Base-by-base conservation (phyloP, 73 alveolate genomes). In the Vitrella brassicaformis region DNA sequence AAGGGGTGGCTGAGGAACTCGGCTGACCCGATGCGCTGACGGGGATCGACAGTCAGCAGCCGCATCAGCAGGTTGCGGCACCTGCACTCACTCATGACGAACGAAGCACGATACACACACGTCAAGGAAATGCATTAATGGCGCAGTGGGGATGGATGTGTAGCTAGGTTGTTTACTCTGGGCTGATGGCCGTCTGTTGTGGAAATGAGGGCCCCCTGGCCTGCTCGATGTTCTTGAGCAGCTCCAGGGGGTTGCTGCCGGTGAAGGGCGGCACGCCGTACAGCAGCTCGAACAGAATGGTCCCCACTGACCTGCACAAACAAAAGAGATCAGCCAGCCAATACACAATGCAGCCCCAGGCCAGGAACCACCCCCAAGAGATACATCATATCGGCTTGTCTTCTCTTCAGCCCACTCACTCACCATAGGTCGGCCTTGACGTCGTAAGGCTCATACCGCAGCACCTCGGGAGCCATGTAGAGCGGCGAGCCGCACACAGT, bases 401-500 rank as follows among this genome's bases (percentile, higher is more conserved):
- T 10, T 27, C 28, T 0, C 28, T 18, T 28, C 47, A 28, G 30
- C 19, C 47, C 26, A 68, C 22, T 8, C 14, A 39, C 56, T 14
- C 56, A 78, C 84, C 84, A 78, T 73, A 78, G 27, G 56, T 78
- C 84, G 0, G 84, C 84, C 66, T 68, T 66, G 9, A 88, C 74
- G 78, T 86, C 92, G 46, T 87, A 89, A 10, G 71, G 80, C 75
- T 73, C 81, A 32, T 86, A 86, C 56, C 87, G 78, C 71, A 88
- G 88, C 28, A 90, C 75, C 81, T 94, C 95, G 19, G 98, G 98
- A 0, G 98, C 95, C 98, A 94, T 94, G 84, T 83, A 80, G 25
- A 91, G 79, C 22, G 98, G 98, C 28, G 98, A 91, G n/a, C 98
- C 98, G 30, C 96, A 90, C 66, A 90, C 89, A 27, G 98, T 90